phyloP scores from a whole-genome alignment of 257 asterid species.

The Jacaranda mimosifolia region DNA sequence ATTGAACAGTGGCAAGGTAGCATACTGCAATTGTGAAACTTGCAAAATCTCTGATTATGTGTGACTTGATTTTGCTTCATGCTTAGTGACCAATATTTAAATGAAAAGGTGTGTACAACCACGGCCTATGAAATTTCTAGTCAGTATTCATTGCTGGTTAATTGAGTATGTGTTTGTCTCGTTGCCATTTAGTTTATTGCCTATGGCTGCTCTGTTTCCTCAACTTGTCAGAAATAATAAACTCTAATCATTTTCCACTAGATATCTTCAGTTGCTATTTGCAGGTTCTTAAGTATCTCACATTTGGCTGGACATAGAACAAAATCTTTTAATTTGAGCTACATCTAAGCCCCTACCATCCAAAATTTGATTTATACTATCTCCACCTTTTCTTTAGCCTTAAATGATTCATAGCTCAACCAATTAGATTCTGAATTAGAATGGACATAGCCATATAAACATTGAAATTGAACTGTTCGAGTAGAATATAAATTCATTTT shows the following conservation, averaged over 20 bases:
- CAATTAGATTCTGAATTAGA: neutral
- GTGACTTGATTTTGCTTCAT: neutral
- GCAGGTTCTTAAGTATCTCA: slow-evolving; percentile 11
- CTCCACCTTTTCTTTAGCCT: neutral
- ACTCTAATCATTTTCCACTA: neutral
- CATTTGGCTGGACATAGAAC: slow-evolving; percentile 11
- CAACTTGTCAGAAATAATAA: neutral
- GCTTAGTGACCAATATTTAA: neutral
- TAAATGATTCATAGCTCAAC: neutral
- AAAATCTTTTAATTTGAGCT: neutral
- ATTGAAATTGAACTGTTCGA: neutral
- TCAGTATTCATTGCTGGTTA: neutral
- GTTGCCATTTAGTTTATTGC: neutral
- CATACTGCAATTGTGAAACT: neutral
- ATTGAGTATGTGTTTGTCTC: slow-evolving; percentile 1
- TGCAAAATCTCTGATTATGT: neutral
- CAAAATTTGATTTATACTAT: neutral
- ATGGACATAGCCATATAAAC: neutral
- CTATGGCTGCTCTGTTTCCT: neutral
- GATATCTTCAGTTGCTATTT: neutral
- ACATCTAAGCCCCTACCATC: neutral
- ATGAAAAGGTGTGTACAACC: neutral
- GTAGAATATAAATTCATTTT: neutral
- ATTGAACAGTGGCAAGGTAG: slow-evolving; percentile 93
- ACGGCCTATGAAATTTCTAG: neutral